Percentiles rank a stretch among this genome's conserved stretches.
phyloP scores from a whole-genome alignment of 371 early-diverging fungal species.

The Lichtheimia ramosa region DNA sequence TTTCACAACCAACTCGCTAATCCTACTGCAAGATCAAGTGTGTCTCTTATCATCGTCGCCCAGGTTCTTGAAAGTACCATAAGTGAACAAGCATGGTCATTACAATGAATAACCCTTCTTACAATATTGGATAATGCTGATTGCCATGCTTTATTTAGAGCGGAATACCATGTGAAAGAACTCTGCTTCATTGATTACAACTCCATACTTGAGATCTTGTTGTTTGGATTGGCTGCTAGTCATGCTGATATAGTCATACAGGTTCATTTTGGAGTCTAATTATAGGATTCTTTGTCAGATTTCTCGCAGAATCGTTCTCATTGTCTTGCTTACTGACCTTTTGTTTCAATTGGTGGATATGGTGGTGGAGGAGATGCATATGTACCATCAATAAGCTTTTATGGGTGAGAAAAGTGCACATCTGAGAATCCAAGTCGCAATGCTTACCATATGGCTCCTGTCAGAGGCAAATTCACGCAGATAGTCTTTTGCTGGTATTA shows the following conservation, averaged over 20 bases:
- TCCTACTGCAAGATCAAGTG: too few relatives aligned
- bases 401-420: background rate
- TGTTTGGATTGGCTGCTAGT: background rate
- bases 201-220: constrained; percentile 12
- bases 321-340: background rate
- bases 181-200: constrained; percentile 12
- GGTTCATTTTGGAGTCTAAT: constrained; percentile 14
- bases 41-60: too few relatives aligned
- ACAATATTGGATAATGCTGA: too few relatives aligned
- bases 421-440: background rate
- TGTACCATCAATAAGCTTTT: constrained; percentile 25
- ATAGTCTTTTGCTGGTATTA: constrained; percentile 31
- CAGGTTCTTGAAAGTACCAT: too few relatives aligned
- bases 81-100: too few relatives aligned
- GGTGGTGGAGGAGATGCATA: constrained; percentile 29
- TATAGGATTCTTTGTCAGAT: background rate
- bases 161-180: constrained; percentile 3
- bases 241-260: constrained; percentile 25
- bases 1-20: too few relatives aligned
- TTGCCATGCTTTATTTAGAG: too few relatives aligned
- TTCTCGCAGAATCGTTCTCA: background rate
- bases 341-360: constrained; percentile 24
- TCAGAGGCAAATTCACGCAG: constrained; percentile 37
- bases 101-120: too few relatives aligned
- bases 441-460: constrained; percentile 43